Evolutionary conservation across 352 stramenopile species (phyloP).

Genomic region (Globisporangium uncinulatum): DNA sequence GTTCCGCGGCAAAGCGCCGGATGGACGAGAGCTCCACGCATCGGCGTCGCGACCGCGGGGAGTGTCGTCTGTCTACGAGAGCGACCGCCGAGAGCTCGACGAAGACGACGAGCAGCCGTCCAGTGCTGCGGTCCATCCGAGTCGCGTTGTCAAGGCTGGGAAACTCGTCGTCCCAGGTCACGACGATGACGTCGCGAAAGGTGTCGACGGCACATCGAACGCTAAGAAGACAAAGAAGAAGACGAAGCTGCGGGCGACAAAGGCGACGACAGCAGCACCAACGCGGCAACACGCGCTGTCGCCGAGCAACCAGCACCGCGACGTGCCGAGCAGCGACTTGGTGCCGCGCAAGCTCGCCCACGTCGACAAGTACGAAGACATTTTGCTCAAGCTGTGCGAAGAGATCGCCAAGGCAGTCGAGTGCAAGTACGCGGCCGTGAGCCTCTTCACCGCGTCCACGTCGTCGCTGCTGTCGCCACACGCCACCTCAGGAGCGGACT

Average conservation of each 20-base stretch:
- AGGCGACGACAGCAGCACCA: not conserved
- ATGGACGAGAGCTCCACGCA: not conserved
- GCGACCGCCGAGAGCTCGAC: constrained; percentile 4
- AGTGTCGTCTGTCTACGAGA: not conserved
- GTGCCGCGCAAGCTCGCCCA: constrained; percentile 23
- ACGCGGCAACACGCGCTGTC: not conserved
- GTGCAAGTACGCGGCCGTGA: constrained; percentile 57
- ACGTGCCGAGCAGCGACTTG: constrained; percentile 16
- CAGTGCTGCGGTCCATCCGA: not conserved
- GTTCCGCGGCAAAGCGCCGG: not conserved
- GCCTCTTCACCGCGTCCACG: constrained; percentile 31
- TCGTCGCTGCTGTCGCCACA: not conserved
- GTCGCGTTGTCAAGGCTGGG: constrained; percentile 6
- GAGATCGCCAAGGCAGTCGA: constrained; percentile 28
- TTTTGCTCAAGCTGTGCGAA: constrained; percentile 53
- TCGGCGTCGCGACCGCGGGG: not conserved
- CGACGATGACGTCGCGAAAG: not conserved
- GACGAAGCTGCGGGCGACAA: not conserved
- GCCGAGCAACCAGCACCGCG: constrained; percentile 25
- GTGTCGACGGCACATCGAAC: not conserved
- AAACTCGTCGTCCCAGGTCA: constrained; percentile 6
- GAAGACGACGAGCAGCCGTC: constrained; percentile 2
- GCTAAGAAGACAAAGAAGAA: not conserved
- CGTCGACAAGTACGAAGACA: constrained; percentile 39
- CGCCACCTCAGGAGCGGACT: constrained; percentile 6